Base-by-base conservation (phyloP, 345 rosid species). In the Salix dunnii region DNA sequence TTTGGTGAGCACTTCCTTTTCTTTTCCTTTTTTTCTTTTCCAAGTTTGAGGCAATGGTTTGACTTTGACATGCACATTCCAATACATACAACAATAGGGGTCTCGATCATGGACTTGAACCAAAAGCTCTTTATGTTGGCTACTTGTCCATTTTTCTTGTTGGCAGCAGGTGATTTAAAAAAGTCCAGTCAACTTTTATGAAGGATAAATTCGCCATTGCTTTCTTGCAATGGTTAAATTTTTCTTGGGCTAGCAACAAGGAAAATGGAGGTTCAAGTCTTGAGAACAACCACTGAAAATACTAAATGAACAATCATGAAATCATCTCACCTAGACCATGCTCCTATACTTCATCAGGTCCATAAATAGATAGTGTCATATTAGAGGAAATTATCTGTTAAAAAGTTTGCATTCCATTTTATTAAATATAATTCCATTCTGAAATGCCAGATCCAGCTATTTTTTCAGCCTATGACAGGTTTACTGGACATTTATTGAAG, bases 1-100 rank as follows among this genome's bases (percentile, higher is more conserved):
- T 86, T 74, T 96, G 91, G 98, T 91, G 74, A 84, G 90, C 49
- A 62, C 48, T 27, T 76, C 13, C 17, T 63, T 65, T 35, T 31
- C 38, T 48, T 46, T 71, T 27, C 18, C 17, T 21, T n/a, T 53
- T n/a, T 40, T 28, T 28, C 33, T n/a, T 9, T 76, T 42, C 58
- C 60, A 16, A 18, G 25, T 51, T 8, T 10, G 72, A 68, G 63
- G 48, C 68, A 13, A 17, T 30, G 63, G 40, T 64, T 31, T 64
- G 35, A 31, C 21, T 58, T 58, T n/a, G 62, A n/a, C 62, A 0
- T 58, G 0, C 14, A n/a, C 62, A 3, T 58, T 25, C 28, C n/a
- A 58, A n/a, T n/a, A 10, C 14, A 9, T 0, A 9, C 11, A 30
- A 64, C 38, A 18, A 27, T 27, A 4, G 23, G 68, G 38, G 12